Conservation (phyloP, 2,329 filamentous ascomycete species). For the Aspergillus aculeatinus region DNA sequence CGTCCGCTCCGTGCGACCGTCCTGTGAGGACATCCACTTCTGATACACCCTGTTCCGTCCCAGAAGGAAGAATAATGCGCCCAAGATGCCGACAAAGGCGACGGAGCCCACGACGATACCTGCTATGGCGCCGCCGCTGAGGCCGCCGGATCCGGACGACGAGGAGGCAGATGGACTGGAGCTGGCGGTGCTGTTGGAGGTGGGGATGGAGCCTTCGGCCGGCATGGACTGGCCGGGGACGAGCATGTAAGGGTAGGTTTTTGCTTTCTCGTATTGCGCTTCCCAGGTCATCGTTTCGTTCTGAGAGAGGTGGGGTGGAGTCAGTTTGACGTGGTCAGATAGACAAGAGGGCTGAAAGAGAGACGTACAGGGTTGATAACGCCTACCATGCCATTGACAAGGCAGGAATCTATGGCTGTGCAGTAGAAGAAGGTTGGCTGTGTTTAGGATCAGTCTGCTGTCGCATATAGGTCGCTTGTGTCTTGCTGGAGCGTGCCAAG, state of each 20-base stretch:
- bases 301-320: conserved; percentile 7
- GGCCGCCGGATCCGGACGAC: conserved; percentile 12
- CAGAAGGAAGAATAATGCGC: conserved; percentile 39
- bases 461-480: not conserved
- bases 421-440: conserved; percentile 69
- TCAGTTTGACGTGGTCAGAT: not conserved
- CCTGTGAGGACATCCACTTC: conserved; percentile 36
- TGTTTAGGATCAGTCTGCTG: not conserved
- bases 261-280: conserved; percentile 49
- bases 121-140: conserved; percentile 55
- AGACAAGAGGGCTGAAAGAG: not conserved
- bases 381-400: conserved; percentile 68
- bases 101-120: conserved; percentile 58
- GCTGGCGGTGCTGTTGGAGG: conserved; percentile 9
- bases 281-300: conserved; percentile 52
- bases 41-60: conserved; percentile 37
- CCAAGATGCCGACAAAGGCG: conserved; percentile 50
- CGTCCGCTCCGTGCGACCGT: conserved; percentile 33
- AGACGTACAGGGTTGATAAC: conserved; percentile 66
- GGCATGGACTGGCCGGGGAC: conserved; percentile 58
- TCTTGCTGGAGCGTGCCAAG: not conserved
- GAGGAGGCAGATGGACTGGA: conserved; percentile 12
- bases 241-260: conserved; percentile 53
- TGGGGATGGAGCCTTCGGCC: conserved; percentile 40
- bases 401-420: conserved; percentile 65